Conservation (phyloP, 2,329 filamentous ascomycete genomes). For the Cladorrhinum sp. region DNA sequence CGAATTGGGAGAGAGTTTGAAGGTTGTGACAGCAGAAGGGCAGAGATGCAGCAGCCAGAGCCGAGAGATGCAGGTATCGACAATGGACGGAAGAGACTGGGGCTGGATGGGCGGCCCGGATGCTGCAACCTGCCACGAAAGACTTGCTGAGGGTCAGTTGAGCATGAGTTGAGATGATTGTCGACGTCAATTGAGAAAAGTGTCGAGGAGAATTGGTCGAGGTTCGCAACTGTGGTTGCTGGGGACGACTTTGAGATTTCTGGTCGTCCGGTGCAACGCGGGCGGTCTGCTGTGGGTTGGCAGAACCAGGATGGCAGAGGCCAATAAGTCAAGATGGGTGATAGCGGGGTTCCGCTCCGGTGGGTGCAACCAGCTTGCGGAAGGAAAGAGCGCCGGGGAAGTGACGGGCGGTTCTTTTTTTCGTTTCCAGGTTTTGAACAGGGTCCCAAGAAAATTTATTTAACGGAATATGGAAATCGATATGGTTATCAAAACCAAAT, state of each 20-base stretch:
- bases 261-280: constrained; percentile 32
- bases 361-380: constrained; percentile 11
- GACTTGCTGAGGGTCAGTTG: constrained; percentile 6
- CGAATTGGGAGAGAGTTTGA: background rate
- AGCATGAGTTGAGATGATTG: constrained; percentile 20
- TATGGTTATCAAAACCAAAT: background rate
- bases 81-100: background rate
- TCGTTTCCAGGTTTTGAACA: background rate
- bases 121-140: constrained; percentile 13
- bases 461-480: background rate
- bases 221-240: constrained; percentile 19
- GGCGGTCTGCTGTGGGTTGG: constrained; percentile 28
- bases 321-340: constrained; percentile 14
- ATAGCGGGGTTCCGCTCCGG: constrained; percentile 26
- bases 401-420: background rate
- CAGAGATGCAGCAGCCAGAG: constrained; percentile 3
- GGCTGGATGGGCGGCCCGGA: background rate
- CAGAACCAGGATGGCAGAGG: constrained; percentile 23
- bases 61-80: background rate
- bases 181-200: constrained; percentile 13
- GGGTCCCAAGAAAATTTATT: background rate
- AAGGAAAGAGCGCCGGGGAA: background rate
- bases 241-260: constrained; percentile 24
- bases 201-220: constrained; percentile 3
- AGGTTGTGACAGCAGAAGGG: background rate